These are phyloP conservation scores for Glomus cerebriforme DNA, from an alignment of 192 early-diverging fungal genomes.

Conservation along the genomic window DNA sequence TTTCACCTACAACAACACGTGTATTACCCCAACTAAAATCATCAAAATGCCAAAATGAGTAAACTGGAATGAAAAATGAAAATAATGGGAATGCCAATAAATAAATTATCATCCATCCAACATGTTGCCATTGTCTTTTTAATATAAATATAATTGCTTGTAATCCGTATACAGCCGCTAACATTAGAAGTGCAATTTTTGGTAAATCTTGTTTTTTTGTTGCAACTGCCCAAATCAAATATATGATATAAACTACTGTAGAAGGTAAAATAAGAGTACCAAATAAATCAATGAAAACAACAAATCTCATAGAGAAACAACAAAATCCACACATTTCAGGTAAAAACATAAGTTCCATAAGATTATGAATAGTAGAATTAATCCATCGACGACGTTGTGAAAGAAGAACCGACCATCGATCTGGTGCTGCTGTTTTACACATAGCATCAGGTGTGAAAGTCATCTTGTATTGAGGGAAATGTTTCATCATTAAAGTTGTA, in stretches of 20 bases:
- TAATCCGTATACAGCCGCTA: slow-evolving; percentile 85
- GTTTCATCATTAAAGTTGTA: slow-evolving; percentile 95
- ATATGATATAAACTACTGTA: slow-evolving; percentile 77
- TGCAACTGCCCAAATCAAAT: slow-evolving; percentile 74
- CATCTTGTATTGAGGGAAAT: slow-evolving; percentile 94
- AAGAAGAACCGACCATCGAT: slow-evolving; percentile 83
- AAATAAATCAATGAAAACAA: slow-evolving; percentile 92
- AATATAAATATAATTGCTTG: slow-evolving; percentile 70
- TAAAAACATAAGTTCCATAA: slow-evolving; percentile 84
- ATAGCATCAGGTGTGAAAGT: slow-evolving; percentile 90
- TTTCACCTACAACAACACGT: slow-evolving; percentile 76
- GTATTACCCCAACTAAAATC: slow-evolving; percentile 99
- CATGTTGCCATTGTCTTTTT: slow-evolving; percentile 72
- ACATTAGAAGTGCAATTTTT: slow-evolving; percentile 74
- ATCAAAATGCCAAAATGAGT: slow-evolving; percentile 98
- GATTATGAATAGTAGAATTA: slow-evolving; percentile 97
- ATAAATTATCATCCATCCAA: slow-evolving; percentile 87
- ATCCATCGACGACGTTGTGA: slow-evolving; percentile 99
- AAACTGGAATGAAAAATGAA: slow-evolving; percentile 88
- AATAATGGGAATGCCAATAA: slow-evolving; percentile 90
- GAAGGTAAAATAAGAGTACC: slow-evolving; percentile 78
- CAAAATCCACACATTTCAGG: slow-evolving; percentile 93
- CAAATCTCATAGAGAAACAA: slow-evolving; percentile 97
- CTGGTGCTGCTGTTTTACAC: slow-evolving; percentile 89
- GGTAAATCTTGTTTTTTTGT: slow-evolving; percentile 70